Conservation (phyloP, 2,329 filamentous ascomycete species). For the Exophiala calicioides region DNA sequence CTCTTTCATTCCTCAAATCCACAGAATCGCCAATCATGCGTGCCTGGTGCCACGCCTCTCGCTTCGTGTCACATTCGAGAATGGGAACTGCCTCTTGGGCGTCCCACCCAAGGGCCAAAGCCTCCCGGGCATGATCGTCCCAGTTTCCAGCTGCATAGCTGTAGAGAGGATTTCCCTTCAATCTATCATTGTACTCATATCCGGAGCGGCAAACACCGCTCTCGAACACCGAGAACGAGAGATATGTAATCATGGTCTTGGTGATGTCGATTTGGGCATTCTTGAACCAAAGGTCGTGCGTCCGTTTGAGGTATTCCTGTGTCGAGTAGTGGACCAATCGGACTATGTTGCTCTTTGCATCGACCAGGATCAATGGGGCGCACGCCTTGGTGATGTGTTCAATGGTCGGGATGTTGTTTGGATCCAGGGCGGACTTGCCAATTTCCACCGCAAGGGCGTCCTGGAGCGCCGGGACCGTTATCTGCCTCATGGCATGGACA, state of each 20-base stretch:
- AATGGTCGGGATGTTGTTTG: constrained; percentile 26
- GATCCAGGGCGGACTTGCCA: constrained; percentile 22
- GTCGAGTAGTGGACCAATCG: constrained; percentile 47
- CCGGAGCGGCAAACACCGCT: neutral
- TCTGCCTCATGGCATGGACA: constrained; percentile 19
- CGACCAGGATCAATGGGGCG: constrained; percentile 31
- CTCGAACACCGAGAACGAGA: neutral
- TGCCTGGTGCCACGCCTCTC: neutral
- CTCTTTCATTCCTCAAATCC: no score
- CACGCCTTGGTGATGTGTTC: constrained; percentile 29
- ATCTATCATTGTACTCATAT: neutral
- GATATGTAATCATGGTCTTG: neutral
- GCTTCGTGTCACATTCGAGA: neutral
- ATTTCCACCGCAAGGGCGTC: constrained; percentile 33
- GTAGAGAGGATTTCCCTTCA: neutral
- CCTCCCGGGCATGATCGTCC: neutral
- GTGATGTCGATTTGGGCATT: neutral
- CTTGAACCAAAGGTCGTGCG: neutral
- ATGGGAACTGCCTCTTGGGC: no score
- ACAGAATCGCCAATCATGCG: no score
- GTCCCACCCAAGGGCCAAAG: no score
- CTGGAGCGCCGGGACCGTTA: constrained; percentile 30
- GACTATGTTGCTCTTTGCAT: constrained; percentile 24
- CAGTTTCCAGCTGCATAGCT: neutral
- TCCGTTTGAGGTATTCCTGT: constrained; percentile 47